Base-by-base conservation (phyloP, 2,329 filamentous ascomycete species). In the Aspergillus pseudotamarii region DNA sequence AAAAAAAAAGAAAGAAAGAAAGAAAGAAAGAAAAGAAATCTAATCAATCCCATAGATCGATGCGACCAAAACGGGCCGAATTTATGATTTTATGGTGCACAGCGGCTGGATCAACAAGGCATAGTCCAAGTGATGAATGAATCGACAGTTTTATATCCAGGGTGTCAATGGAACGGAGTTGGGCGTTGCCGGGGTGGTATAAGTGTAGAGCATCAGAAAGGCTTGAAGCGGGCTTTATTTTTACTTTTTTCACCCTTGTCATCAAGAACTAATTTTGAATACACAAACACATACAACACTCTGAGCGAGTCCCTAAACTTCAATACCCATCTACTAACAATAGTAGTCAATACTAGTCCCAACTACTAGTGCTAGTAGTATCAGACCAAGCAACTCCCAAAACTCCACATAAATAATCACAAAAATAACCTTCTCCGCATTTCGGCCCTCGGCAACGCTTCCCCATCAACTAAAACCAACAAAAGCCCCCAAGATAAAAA, bases 61-160 rank as follows among this genome's bases (percentile, higher is more conserved):
- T 73, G 87, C 88, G 11, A 91, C 91, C 67, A 98, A 97, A 77
- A 90, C 91, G 0, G 89, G 91, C 21, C 86, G 92, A 68, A 88
- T 98, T 62, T 97, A 94, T 79, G 95, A 98, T 77, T 98, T 97
- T 76, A 94, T 97, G 81, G 91, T 96, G 66, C 92, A 93, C 74
- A 89, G 89, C 61, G 95, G 94, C 3, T 98, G 94, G 93, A 89
- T 98, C 64, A 91, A 89, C 36, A 95, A 96, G 82, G 91, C 89
- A 30, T 96, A 78, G 64, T 54, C 57, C 59, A n/a, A 57, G 28
- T 28, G 51, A 23, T 46, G 21, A 28, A 28, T 16, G 43, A 34
- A 26, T 58, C 59, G 16, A 63, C 19, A 30, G 36, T 58, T 34
- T 41, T 63, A 63, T 36, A 51, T 54, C 50, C 48, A 51, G 28